Percentiles rank a stretch among this genome's conserved stretches.
Conservation (phyloP, 2,329 filamentous ascomycete genomes). For the Penicillium fuscoglaucum region DNA sequence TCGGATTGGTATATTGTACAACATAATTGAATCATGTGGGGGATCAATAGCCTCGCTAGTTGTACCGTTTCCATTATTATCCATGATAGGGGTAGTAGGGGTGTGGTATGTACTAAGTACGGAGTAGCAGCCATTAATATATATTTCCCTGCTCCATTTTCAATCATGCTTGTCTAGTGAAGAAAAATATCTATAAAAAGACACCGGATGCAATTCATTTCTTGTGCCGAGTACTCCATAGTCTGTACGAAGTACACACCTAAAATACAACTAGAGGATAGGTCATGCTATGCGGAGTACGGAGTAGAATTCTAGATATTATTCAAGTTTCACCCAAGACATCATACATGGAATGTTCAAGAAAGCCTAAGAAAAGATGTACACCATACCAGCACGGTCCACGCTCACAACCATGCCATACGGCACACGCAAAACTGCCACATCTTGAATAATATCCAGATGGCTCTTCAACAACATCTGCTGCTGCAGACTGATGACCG, state of each 20-base stretch:
- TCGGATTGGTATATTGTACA: neutral
- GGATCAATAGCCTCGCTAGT: neutral
- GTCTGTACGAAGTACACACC: neutral
- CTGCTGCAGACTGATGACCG: conserved; percentile 84
- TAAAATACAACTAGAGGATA: neutral
- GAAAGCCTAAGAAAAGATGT: conserved; percentile 63
- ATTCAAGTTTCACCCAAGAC: neutral
- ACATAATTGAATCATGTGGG: neutral
- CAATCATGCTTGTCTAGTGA: neutral
- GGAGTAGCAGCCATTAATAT: neutral
- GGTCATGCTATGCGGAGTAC: neutral
- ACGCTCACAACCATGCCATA: conserved; percentile 92
- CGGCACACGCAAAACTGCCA: conserved; percentile 82
- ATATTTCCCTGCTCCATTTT: neutral
- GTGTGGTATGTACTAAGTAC: neutral
- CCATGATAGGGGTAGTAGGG: neutral
- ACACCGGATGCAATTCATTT: neutral
- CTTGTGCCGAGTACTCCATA: neutral
- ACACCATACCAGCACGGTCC: conserved; percentile 84
- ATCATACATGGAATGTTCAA: neutral
- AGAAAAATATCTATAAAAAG: conserved; percentile 1
- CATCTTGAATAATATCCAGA: conserved; percentile 82
- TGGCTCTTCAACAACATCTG: conserved; percentile 83
- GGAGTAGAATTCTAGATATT: neutral
- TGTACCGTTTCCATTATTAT: neutral